Base-by-base conservation (phyloP, 306 rosid genomes). In the Corylus heterophylla region DNA sequence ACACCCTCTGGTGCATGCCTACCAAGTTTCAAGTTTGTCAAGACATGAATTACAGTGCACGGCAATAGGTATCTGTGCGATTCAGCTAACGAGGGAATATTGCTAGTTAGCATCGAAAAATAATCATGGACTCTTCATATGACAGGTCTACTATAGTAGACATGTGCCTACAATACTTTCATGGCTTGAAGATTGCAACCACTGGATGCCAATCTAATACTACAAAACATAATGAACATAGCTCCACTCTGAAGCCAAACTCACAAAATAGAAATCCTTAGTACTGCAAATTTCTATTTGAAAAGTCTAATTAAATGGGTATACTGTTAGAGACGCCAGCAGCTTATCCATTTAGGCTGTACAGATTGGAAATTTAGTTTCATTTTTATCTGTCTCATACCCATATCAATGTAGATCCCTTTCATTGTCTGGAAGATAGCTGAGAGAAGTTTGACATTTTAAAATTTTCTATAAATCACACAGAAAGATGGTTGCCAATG, bases 391-490 rank as follows among this genome's bases (percentile, higher is more conserved):
- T 17, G 29, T 20, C 50, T 17, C 16, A 42, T 51, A 10, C 49
- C 39, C 69, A 62, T 12, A 63, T 63, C 71, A 66, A 12, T 25
- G 25, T 47, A 25, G 8, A 50, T 61, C 56, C 61, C 72, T 72
- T 22, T 61, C 39, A 27, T 81, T 76, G 69, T 62, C 2, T 12
- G 52, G 61, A 52, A 47, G 63, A 6, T 7, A 79, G 67, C 73
- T 50, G 47, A 44, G 50, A 78, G 70, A 18, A 81, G 49, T 3
- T 69, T 70, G 5, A 70, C n/a, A 68, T 10, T 29, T 54, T 25
- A 51, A 18, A 39, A 18, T 59, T 22, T 59, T 11, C 25, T 6
- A 5, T 68, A 37, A 9, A 9, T 42, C 25, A 67, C 3, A 68
- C 29, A 67, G 8, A 29, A 37, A 8, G 39, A 6, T 10, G 29